These are phyloP conservation scores for Amanita thiersii DNA, from an alignment of 768 basidiomycete species.

Conservation along the genomic window DNA sequence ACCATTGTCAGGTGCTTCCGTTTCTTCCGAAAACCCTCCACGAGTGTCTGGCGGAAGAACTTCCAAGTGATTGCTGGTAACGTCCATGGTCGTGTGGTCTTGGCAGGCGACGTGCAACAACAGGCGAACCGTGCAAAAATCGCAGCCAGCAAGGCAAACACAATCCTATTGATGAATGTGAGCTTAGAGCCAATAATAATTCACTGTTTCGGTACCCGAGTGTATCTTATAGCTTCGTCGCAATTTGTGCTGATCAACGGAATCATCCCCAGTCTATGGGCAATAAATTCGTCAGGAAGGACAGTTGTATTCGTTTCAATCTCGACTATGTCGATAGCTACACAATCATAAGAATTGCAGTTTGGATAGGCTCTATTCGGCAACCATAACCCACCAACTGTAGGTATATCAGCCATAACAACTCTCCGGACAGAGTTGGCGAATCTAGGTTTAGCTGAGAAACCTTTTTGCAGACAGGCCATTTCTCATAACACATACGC, in stretches of 20 bases:
- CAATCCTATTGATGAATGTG: slow-evolving; percentile 61
- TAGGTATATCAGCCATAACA: slow-evolving; percentile 95
- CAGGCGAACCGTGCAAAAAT: slow-evolving; percentile 81
- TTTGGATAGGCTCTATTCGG: too few relatives aligned
- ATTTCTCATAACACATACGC: slow-evolving; percentile 48
- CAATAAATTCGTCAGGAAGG: slow-evolving; percentile 94
- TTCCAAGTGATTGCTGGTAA: slow-evolving; percentile 83
- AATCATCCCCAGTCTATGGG: slow-evolving; percentile 91
- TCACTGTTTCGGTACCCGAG: slow-evolving; percentile 38
- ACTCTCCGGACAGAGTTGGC: slow-evolving; percentile 92
- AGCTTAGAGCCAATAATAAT: slow-evolving; percentile 10
- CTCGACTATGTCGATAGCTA: slow-evolving; percentile 96
- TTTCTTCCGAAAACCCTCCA: slow-evolving; percentile 20
- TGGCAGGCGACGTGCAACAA: slow-evolving; percentile 68
- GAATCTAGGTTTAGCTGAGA: slow-evolving; percentile 41
- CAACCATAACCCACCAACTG: slow-evolving; percentile 83
- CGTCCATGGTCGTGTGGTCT: slow-evolving; percentile 67
- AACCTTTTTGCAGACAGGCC: background rate
- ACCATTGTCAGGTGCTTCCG: slow-evolving; percentile 35
- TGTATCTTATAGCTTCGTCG: slow-evolving; percentile 80
- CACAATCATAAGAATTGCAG: too few relatives aligned
- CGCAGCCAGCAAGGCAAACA: slow-evolving; percentile 77
- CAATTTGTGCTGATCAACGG: slow-evolving; percentile 85
- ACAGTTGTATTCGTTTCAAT: slow-evolving; percentile 88
- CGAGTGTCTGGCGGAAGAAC: slow-evolving; percentile 31